A percentile compares a stretch with the other conserved stretches of the same genome.
phyloP scores from a whole-genome alignment of 148 eudicot species.

The Persicaria tinctoria region DNA sequence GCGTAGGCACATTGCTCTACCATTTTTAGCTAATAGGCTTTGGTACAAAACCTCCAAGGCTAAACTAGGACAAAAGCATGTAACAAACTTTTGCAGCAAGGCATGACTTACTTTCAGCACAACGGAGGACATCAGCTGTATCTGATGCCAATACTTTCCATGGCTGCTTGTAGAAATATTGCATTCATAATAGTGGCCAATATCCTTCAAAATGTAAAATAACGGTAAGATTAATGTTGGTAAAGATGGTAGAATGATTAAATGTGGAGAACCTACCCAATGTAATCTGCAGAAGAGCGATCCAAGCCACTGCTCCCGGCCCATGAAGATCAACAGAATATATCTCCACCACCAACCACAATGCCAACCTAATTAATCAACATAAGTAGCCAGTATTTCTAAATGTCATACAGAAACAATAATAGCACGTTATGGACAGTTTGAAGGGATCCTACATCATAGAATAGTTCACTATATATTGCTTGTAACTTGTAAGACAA shows the following conservation, averaged over 20 bases:
- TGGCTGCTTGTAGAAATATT: constrained; percentile 95
- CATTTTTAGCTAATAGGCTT: too few species aligned
- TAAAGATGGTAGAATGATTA: neutral
- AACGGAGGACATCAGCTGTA: constrained; percentile 99
- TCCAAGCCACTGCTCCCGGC: constrained; percentile 88
- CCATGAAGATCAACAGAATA: constrained; percentile 87
- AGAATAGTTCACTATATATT: neutral
- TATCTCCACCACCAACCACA: constrained; percentile 93
- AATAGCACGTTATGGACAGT: neutral
- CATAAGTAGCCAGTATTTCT: neutral
- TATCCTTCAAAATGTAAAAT: constrained; percentile 44
- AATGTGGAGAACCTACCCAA: constrained; percentile 45
- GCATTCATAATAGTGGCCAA: constrained; percentile 99
- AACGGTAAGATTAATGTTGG: neutral
- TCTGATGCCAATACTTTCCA: constrained; percentile 99
- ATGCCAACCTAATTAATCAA: constrained; percentile 61
- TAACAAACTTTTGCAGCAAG: neutral
- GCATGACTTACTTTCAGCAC: constrained; percentile 75
- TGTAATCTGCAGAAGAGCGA: constrained; percentile 93
- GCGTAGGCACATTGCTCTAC: too few species aligned
- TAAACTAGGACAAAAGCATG: neutral
- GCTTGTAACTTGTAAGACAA: neutral
- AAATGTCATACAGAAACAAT: neutral
- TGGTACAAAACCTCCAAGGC: too few species aligned
- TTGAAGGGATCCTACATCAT: neutral